phyloP scores from a whole-genome alignment of 805 yeast species.

The Millerozyma acaciae region DNA sequence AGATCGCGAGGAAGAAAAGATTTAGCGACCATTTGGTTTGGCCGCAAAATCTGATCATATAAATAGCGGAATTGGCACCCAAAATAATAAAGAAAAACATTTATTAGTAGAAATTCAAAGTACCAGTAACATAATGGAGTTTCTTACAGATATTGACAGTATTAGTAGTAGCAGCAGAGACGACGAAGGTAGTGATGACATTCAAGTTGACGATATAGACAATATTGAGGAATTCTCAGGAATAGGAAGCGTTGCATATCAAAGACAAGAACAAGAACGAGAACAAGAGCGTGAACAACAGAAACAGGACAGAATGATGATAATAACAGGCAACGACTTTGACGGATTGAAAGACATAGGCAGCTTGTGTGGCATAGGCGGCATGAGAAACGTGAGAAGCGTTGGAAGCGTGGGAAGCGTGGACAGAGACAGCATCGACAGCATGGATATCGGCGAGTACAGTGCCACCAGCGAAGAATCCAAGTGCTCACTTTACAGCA shows the following conservation, averaged over 20 bases:
- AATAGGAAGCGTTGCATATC: neutral
- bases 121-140: too few species aligned
- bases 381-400: neutral
- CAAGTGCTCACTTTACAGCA: conserved; percentile 1
- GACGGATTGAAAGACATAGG: neutral
- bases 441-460: neutral
- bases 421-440: conserved; percentile 1
- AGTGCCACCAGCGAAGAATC: conserved; percentile 1
- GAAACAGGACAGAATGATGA: neutral
- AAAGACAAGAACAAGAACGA: neutral
- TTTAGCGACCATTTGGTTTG: too few species aligned
- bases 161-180: too few species aligned
- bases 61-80: too few species aligned
- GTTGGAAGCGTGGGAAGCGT: neutral
- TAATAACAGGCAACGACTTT: neutral
- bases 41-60: too few species aligned
- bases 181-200: too few species aligned
- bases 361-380: neutral
- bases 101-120: too few species aligned
- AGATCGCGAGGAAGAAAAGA: too few species aligned
- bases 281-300: neutral
- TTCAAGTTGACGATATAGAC: neutral
- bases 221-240: neutral
- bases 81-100: too few species aligned
- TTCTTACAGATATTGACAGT: too few species aligned